These are phyloP conservation scores for Stropharia rugosoannulata DNA, from an alignment of 768 basidiomycete genomes.

Conservation along the genomic window DNA sequence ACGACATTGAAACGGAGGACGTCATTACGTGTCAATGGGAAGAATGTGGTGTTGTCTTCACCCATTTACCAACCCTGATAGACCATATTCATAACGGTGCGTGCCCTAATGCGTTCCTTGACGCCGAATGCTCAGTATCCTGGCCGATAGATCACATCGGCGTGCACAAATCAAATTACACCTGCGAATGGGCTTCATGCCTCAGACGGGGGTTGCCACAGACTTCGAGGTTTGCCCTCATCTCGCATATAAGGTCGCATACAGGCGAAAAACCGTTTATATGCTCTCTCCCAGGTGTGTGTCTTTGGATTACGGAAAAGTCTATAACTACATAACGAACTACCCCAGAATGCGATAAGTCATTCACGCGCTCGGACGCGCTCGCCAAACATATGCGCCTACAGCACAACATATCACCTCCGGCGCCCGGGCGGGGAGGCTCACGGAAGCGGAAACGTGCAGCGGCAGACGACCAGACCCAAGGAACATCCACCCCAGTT, in stretches of 20 bases:
- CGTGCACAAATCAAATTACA: conserved; percentile 79
- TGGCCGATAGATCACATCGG: conserved; percentile 71
- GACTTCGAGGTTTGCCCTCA: conserved; percentile 85
- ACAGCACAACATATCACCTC: conserved; percentile 78
- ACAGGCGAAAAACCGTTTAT: conserved; percentile 94
- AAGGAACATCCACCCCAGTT: conserved; percentile 20
- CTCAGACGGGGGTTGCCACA: conserved; percentile 77
- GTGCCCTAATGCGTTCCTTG: conserved; percentile 21
- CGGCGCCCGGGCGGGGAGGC: conserved; percentile 71
- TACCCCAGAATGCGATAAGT: conserved; percentile 85
- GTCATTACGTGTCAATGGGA: conserved; percentile 84
- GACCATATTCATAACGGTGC: conserved; percentile 82
- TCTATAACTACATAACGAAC: not conserved
- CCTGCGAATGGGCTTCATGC: conserved; percentile 89
- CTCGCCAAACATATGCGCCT: conserved; percentile 91
- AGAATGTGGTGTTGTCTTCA: conserved; percentile 73
- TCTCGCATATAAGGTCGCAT: conserved; percentile 89
- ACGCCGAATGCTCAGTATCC: not conserved
- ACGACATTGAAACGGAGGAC: conserved; percentile 39
- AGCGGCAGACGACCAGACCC: conserved; percentile 33
- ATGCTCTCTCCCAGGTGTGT: conserved; percentile 75
- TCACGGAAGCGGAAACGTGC: conserved; percentile 68
- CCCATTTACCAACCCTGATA: conserved; percentile 71
- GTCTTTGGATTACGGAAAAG: not conserved
- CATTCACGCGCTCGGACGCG: conserved; percentile 93